phyloP scores from a whole-genome alignment of 1,139 yeast species.

The Candida anutae region DNA sequence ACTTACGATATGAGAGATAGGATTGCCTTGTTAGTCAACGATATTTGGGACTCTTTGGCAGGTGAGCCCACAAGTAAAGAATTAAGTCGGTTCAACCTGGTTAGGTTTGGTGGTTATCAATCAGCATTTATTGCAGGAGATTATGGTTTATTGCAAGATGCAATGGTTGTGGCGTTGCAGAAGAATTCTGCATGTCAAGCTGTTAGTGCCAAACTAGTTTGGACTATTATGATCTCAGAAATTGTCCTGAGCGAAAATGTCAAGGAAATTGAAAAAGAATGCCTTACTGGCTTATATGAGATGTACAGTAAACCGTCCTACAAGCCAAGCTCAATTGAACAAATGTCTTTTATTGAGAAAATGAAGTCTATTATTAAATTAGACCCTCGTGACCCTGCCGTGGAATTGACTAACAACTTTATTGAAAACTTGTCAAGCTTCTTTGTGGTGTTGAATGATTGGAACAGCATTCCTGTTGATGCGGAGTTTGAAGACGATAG shows the following conservation, averaged over 20 bases:
- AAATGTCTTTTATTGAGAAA: slow-evolving; percentile 43
- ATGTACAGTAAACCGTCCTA: slow-evolving; percentile 51
- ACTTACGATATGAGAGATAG: slow-evolving; percentile 59
- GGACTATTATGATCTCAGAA: slow-evolving; percentile 67
- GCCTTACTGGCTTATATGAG: slow-evolving; percentile 56
- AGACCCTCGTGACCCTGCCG: slow-evolving; percentile 65
- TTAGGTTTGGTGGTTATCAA: slow-evolving; percentile 66
- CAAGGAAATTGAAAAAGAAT: slow-evolving; percentile 56
- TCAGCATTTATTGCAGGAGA: slow-evolving; percentile 55
- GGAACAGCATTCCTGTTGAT: slow-evolving; percentile 69
- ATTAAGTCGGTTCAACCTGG: slow-evolving; percentile 51
- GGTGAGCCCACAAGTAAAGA: slow-evolving; percentile 61
- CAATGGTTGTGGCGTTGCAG: slow-evolving; percentile 65
- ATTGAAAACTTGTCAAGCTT: slow-evolving; percentile 56
- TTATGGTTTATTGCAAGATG: slow-evolving; percentile 54
- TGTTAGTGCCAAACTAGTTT: slow-evolving; percentile 60
- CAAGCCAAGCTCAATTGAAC: slow-evolving; percentile 51
- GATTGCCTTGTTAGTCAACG: slow-evolving; percentile 47
- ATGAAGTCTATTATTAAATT: slow-evolving; percentile 46
- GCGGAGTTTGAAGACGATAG: slow-evolving; percentile 84
- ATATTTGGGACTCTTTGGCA: slow-evolving; percentile 70
- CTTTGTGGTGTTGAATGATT: slow-evolving; percentile 57
- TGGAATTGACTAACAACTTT: slow-evolving; percentile 42
- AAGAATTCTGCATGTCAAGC: slow-evolving; percentile 55
- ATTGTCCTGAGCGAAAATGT: slow-evolving; percentile 53